Base-by-base conservation (phyloP, 345 rosid genomes). In the Boechera divaricarpa region DNA sequence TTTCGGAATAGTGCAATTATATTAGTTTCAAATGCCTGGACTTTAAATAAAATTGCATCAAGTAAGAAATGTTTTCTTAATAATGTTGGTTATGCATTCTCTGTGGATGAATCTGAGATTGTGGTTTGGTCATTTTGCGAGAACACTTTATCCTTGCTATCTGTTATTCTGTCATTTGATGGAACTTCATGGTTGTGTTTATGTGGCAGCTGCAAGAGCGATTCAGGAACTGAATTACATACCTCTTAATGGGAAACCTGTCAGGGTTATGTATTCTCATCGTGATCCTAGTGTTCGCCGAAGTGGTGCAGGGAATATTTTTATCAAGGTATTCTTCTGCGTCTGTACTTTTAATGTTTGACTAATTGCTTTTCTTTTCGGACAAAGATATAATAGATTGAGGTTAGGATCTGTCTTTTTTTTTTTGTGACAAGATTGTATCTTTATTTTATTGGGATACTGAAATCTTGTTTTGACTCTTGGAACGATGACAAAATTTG, bases 241-340 rank as follows among this genome's bases (percentile, higher is more conserved):
- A 31, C 88, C 91, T 73, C 77, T 94, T 31, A 87, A 92, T 82
- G 97, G 92, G 26, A 89, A 79, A 62, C 85, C 93, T 38, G 85
- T 94, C 18, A 85, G 98, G 84, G 75, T 94, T 45, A 90, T 90
- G 98, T 89, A 88, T 77, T 94, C 98, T 55, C 94, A 85, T 61
- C 91, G 94, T 31, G 94, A 90, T 69, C 90, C 93, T 7, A 88
- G 87, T 61, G 64, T 85, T 75, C 92, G 91, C 60, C 87, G 83
- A 81, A 92, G 98, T 87, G 99, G 99, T 44, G 69, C 96, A n/a
- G 98, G 99, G 38, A 95, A 95, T 74, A 95, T 95, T 18, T 95
- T 88, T 66, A 92, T 95, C 70, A 91, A 91, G 97, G 97, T 90
- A 83, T 21, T 49, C 15, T 13, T 63, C 36, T 58, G 33, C 0